These are phyloP conservation scores for Chamaecyparis obtusa DNA, from an alignment of 75 land plant genomes.

Conservation along the genomic window DNA sequence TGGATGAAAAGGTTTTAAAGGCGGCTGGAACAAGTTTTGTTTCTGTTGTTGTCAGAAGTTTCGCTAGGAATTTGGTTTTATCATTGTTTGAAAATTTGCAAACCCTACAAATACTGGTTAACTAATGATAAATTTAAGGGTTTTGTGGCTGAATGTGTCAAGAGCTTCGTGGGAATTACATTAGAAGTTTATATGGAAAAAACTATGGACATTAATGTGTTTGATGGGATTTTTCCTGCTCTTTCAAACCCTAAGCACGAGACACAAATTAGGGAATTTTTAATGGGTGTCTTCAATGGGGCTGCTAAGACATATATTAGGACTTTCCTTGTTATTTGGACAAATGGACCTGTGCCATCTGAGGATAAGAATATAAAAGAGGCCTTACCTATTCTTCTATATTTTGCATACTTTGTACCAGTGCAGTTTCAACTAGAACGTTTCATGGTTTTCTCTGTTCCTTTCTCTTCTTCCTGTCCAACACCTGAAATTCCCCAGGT, in stretches of 20 bases:
- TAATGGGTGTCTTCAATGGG: constrained; percentile 68
- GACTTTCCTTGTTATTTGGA: constrained; percentile 62
- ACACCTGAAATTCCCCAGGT: too few species aligned
- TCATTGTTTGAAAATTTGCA: constrained; percentile 24
- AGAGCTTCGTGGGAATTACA: constrained; percentile 69
- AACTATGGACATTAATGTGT: constrained; percentile 68
- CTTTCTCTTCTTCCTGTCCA: too few species aligned
- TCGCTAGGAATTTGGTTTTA: constrained; percentile 70
- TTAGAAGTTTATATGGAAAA: constrained; percentile 77
- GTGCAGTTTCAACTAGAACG: too few species aligned
- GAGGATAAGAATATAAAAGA: too few species aligned
- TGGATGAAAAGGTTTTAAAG: constrained; percentile 62
- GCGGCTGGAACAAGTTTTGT: constrained; percentile 69
- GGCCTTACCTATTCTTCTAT: too few species aligned
- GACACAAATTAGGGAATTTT: constrained; percentile 53
- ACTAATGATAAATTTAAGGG: too few species aligned
- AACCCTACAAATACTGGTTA: not conserved
- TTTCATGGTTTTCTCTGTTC: too few species aligned
- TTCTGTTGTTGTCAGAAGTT: constrained; percentile 73
- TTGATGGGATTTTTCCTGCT: constrained; percentile 60
- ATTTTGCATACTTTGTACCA: too few species aligned
- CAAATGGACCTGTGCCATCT: not conserved
- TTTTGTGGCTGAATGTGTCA: constrained; percentile 58
- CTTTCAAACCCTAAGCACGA: constrained; percentile 69
- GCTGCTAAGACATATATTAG: constrained; percentile 64